These are phyloP conservation scores for Hypoxylon sp. DNA, from an alignment of 2,329 filamentous ascomycete genomes.

Conservation along the genomic window DNA sequence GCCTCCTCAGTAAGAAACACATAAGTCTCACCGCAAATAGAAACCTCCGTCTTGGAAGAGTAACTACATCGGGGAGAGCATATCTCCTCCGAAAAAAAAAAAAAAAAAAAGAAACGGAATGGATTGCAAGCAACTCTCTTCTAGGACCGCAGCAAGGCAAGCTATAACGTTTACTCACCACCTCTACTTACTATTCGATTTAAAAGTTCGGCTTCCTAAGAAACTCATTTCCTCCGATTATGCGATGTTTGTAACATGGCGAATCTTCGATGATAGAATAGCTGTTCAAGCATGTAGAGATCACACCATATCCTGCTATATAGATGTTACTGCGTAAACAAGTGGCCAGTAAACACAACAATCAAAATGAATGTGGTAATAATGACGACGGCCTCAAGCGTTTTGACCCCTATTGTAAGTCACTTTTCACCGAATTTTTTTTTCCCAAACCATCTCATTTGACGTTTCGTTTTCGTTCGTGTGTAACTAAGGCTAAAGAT, in stretches of 20 bases:
- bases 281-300: not conserved
- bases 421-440: not conserved
- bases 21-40: not conserved
- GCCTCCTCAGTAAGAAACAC: not conserved
- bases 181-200: not conserved
- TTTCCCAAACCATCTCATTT: too few species aligned
- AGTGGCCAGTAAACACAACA: not conserved
- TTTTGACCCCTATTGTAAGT: not conserved
- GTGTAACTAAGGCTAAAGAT: not conserved
- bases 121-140: not conserved
- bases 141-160: not conserved
- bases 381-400: not conserved
- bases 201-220: not conserved
- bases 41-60: not conserved
- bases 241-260: not conserved
- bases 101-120: not conserved
- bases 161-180: not conserved
- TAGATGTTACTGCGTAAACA: not conserved
- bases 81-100: not conserved
- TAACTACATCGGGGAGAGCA: not conserved
- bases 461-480: not conserved
- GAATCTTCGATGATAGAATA: not conserved
- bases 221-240: not conserved
- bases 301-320: not conserved
- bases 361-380: not conserved